These are phyloP conservation scores for Geoglossum cookeanum DNA, from an alignment of 2,329 filamentous ascomycete genomes.

Conservation along the genomic window DNA sequence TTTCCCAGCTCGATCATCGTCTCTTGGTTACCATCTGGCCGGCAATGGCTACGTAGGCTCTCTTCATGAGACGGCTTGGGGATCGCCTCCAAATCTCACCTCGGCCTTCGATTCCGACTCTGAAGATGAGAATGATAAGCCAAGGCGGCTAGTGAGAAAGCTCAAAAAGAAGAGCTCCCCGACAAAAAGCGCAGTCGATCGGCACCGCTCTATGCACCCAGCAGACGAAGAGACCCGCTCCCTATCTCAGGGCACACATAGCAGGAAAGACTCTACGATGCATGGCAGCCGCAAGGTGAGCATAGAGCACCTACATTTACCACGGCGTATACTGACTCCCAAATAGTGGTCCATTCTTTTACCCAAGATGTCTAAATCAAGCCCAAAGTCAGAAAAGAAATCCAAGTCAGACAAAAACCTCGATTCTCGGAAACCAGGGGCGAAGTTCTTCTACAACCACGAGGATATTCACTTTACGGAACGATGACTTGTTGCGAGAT, in stretches of 20 bases:
- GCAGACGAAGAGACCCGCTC: background rate
- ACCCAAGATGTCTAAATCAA: background rate
- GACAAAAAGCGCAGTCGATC: background rate
- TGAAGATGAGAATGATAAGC: constrained; percentile 1
- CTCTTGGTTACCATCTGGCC: background rate
- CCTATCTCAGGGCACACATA: background rate
- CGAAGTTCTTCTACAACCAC: background rate
- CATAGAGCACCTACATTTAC: background rate
- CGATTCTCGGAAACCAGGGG: background rate
- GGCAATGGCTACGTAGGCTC: background rate
- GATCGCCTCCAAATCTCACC: background rate
- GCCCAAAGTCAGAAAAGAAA: background rate
- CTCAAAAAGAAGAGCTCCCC: background rate
- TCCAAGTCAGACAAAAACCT: background rate
- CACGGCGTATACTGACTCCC: background rate
- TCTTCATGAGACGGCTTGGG: background rate
- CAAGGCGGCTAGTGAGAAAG: background rate
- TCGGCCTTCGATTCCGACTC: constrained; percentile 1
- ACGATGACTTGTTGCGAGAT: background rate
- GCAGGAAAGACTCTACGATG: background rate
- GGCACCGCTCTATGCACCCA: background rate
- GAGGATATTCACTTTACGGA: background rate
- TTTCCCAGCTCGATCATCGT: background rate
- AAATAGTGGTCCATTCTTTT: background rate
- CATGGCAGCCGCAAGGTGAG: background rate